Evolutionary conservation across 192 early-diverging fungal species (phyloP).

Genomic region (Entomortierella parvispora): DNA sequence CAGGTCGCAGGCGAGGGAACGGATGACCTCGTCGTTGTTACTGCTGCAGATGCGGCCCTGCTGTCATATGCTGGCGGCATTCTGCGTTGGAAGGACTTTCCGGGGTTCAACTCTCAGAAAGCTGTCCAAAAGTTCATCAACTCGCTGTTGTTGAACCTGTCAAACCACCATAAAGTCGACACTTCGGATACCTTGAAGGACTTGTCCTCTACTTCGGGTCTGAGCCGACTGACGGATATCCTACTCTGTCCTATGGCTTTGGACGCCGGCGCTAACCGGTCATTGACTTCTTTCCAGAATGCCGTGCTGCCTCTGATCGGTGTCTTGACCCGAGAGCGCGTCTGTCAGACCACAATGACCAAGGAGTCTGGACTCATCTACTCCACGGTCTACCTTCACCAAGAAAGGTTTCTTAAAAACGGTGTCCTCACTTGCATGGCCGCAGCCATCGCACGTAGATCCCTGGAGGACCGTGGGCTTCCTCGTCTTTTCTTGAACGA

Average conservation of each 20-base stretch:
- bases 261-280: conserved; percentile 13
- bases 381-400: conserved; percentile 34
- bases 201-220: conserved; percentile 16
- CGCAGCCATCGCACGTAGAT: conserved; percentile 18
- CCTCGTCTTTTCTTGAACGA: not conserved
- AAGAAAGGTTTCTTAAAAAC: conserved; percentile 15
- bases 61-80: conserved; percentile 13
- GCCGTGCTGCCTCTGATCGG: conserved; percentile 52
- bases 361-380: conserved; percentile 37
- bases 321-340: conserved; percentile 39
- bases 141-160: conserved; percentile 43
- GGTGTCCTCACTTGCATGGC: conserved; percentile 43
- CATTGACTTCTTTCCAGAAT: conserved; percentile 44
- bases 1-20: conserved; percentile 42
- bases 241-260: conserved; percentile 24
- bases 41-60: not conserved
- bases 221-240: conserved; percentile 29
- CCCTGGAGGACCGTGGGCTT: conserved; percentile 8
- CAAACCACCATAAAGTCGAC: conserved; percentile 40
- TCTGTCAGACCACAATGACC: conserved; percentile 49
- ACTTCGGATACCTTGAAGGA: conserved; percentile 25
- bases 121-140: conserved; percentile 30
- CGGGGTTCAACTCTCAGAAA: not conserved
- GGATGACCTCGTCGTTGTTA: conserved; percentile 31
- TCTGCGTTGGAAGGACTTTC: conserved; percentile 7